Evolutionary conservation across 2,329 filamentous ascomycete species (phyloP).

Genomic region (Aspergillus aculeatinus): DNA sequence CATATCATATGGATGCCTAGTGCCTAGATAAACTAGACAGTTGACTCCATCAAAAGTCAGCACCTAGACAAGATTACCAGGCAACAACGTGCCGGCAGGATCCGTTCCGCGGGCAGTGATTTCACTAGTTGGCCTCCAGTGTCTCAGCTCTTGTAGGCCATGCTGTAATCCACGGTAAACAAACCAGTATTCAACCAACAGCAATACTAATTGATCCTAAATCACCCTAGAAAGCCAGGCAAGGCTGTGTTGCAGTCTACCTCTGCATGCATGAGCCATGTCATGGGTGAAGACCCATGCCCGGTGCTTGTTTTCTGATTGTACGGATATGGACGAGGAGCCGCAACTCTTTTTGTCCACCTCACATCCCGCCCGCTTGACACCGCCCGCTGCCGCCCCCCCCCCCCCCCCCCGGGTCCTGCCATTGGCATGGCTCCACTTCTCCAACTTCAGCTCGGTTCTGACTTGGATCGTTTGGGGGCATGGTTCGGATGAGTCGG

Average conservation of each 20-base stretch:
- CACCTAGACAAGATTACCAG: background rate
- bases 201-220: background rate
- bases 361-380: background rate
- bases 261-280: background rate
- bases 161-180: too few relatives aligned
- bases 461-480: background rate
- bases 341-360: background rate
- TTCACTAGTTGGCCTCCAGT: background rate
- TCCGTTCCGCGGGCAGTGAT: background rate
- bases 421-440: background rate
- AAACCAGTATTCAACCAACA: background rate
- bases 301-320: background rate
- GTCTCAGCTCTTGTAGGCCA: too few relatives aligned
- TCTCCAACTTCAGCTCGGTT: background rate
- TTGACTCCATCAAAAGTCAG: background rate
- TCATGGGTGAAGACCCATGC: background rate
- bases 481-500: too few relatives aligned
- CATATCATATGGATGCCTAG: too few relatives aligned
- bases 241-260: background rate
- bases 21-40: too few relatives aligned
- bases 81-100: conserved; percentile 2
- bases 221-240: background rate
- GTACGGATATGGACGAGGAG: background rate
- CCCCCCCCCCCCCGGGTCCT: background rate
- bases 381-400: background rate